A percentile compares a stretch with the other conserved stretches of the same genome.
Conservation (phyloP, 2,329 filamentous ascomycete genomes). For the Fusarium sarcochroum region DNA sequence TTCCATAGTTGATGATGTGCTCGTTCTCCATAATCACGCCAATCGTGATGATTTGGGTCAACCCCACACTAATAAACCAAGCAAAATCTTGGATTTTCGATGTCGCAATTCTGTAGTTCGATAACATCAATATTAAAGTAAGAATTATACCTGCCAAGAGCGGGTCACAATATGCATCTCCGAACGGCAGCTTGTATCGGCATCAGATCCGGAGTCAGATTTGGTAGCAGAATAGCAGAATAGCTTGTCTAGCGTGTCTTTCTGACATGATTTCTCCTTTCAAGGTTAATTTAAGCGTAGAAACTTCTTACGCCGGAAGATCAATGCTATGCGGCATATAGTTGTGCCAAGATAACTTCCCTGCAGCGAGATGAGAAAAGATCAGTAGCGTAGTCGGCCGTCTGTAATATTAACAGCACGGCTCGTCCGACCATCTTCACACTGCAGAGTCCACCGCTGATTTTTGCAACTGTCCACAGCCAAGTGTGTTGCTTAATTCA, state of each 20-base stretch:
- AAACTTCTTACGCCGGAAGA: no score
- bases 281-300: no score
- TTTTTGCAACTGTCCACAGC: neutral
- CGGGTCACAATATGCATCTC: neutral
- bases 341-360: no score
- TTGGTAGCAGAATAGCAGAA: no score
- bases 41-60: neutral
- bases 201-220: neutral
- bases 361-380: no score
- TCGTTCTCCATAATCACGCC: constrained; percentile 18
- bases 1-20: constrained; percentile 19
- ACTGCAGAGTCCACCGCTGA: no score
- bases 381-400: no score
- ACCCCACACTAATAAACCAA: neutral
- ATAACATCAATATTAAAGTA: constrained; percentile 13
- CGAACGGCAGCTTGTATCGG: neutral
- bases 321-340: no score
- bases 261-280: no score
- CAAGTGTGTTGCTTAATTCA: neutral
- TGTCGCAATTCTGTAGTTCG: constrained; percentile 13
- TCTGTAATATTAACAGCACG: no score
- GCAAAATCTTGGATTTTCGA: neutral
- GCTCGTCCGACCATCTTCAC: no score
- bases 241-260: no score
- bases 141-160: constrained; percentile 1